phyloP scores from a whole-genome alignment of 2,329 filamentous ascomycete genomes.

The Fusarium sacchari region DNA sequence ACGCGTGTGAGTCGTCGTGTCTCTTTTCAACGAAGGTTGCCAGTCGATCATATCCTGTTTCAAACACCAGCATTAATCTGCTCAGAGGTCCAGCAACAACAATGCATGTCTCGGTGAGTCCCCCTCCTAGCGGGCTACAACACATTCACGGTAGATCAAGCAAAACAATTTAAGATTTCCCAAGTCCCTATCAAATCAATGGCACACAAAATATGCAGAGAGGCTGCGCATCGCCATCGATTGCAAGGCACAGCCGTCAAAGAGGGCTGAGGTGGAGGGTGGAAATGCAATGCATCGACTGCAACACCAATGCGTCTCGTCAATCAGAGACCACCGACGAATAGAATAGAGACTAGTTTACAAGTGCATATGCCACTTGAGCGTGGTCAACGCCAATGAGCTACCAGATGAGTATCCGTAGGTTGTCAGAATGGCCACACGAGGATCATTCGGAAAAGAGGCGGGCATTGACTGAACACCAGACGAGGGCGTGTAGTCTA shows the following conservation, averaged over 20 bases:
- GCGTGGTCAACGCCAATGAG: constrained; percentile 7
- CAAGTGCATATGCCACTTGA: not conserved
- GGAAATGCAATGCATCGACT: constrained; percentile 36
- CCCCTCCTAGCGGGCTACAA: not conserved
- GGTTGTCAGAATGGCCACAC: constrained; percentile 10
- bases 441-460: constrained; percentile 22
- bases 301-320: constrained; percentile 20
- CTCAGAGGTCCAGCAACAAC: not conserved
- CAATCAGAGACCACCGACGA: constrained; percentile 3
- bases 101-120: constrained; percentile 5
- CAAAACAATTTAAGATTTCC: not conserved
- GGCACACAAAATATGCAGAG: constrained; percentile 11
- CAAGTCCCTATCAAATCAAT: not conserved
- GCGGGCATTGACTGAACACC: constrained; percentile 3
- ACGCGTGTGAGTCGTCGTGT: constrained; percentile 2
- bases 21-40: not conserved
- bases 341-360: constrained; percentile 3
- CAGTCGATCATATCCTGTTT: constrained; percentile 12
- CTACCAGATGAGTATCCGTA: constrained; percentile 5
- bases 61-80: constrained; percentile 4
- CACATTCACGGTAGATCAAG: not conserved
- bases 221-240: constrained; percentile 38
- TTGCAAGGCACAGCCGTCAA: constrained; percentile 42
- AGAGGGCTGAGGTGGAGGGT: constrained; percentile 45
- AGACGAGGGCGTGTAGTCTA: not conserved